phyloP scores from a whole-genome alignment of 805 yeast genomes.

The Yamadazyma sp. region DNA sequence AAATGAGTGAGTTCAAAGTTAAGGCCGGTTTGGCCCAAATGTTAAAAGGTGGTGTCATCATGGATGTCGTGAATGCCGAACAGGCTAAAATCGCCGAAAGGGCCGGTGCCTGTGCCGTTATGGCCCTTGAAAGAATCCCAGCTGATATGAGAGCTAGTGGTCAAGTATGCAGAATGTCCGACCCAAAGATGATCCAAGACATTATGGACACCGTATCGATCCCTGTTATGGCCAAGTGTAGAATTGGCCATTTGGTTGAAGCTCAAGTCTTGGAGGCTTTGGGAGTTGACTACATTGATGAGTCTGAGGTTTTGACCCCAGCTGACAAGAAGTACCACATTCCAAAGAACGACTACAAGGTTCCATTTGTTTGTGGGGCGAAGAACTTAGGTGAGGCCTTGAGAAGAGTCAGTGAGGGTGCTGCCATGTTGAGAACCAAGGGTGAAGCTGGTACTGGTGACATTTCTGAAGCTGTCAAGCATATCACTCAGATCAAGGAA shows the following conservation, averaged over 20 bases:
- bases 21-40: conserved; percentile 84
- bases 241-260: conserved; percentile 82
- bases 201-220: conserved; percentile 71
- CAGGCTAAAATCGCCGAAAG: conserved; percentile 78
- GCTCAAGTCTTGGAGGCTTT: conserved; percentile 74
- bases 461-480: conserved; percentile 77
- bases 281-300: conserved; percentile 78
- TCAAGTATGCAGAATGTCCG: conserved; percentile 83
- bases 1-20: conserved; percentile 41
- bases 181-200: conserved; percentile 73
- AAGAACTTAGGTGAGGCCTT: conserved; percentile 79
- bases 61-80: conserved; percentile 76
- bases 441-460: conserved; percentile 93
- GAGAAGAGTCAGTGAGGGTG: conserved; percentile 77
- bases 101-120: conserved; percentile 88
- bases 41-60: conserved; percentile 76
- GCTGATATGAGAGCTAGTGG: conserved; percentile 83
- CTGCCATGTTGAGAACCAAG: conserved; percentile 83
- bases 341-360: conserved; percentile 55
- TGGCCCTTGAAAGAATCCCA: conserved; percentile 84
- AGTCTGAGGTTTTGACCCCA: conserved; percentile 80
- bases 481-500: conserved; percentile 58
- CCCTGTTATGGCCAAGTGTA: conserved; percentile 83
- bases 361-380: conserved; percentile 85
- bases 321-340: conserved; percentile 73